Percentiles rank a stretch among this genome's conserved stretches.
These are phyloP conservation scores for Lachancea sp. DNA, from an alignment of 805 yeast genomes.

Conservation along the genomic window DNA sequence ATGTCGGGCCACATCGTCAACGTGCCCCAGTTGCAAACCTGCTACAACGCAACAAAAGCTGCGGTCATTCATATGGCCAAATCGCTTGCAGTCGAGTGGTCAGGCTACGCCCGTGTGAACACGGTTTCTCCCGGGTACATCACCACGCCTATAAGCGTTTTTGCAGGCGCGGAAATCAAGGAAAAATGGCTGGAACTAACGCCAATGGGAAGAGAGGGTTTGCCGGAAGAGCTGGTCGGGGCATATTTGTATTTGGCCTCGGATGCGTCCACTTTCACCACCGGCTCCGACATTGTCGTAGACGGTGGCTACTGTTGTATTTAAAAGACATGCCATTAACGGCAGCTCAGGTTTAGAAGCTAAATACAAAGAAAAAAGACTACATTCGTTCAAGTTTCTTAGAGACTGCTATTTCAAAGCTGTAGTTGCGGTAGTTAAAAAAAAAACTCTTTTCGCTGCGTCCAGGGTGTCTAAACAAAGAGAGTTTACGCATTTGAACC, in stretches of 20 bases:
- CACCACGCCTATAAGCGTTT: constrained; percentile 57
- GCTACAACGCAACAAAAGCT: constrained; percentile 83
- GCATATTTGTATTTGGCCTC: constrained; percentile 76
- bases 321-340: not conserved
- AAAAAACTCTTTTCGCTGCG: too few species aligned
- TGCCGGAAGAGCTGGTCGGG: constrained; percentile 69
- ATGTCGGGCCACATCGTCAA: constrained; percentile 87
- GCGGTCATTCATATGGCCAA: constrained; percentile 69
- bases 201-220: constrained; percentile 73
- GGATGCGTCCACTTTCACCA: constrained; percentile 72
- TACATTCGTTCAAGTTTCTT: too few species aligned
- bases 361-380: too few species aligned
- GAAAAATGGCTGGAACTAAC: constrained; percentile 31
- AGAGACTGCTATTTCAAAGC: too few species aligned
- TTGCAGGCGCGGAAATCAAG: constrained; percentile 45
- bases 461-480: too few species aligned
- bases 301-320: constrained; percentile 56
- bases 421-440: too few species aligned
- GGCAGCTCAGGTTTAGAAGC: too few species aligned
- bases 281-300: constrained; percentile 69
- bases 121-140: constrained; percentile 84
- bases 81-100: constrained; percentile 84
- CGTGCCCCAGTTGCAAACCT: constrained; percentile 80
- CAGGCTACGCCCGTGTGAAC: constrained; percentile 81
- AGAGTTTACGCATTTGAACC: too few species aligned